A percentile compares a stretch with the other conserved stretches of the same genome.
phyloP scores from a whole-genome alignment of 2,329 filamentous ascomycete genomes.

The Knufia petricola region DNA sequence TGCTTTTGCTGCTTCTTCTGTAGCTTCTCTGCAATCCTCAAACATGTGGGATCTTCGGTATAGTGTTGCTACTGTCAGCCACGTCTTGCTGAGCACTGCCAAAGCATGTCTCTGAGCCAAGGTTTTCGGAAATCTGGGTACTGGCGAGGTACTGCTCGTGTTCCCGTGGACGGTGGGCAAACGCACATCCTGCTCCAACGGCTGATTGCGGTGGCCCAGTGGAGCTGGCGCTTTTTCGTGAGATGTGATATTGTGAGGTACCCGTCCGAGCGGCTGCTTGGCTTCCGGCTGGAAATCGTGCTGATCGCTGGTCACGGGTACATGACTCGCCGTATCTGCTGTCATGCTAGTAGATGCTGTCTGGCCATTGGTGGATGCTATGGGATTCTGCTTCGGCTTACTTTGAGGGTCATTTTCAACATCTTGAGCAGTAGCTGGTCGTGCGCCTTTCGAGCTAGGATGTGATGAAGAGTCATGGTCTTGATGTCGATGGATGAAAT shows the following conservation, averaged over 20 bases:
- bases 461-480: slow-evolving; percentile 19
- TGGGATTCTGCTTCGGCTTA: background rate
- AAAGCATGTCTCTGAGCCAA: slow-evolving; percentile 48
- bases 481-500: slow-evolving; percentile 24
- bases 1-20: slow-evolving; percentile 71
- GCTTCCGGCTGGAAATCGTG: slow-evolving; percentile 14
- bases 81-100: slow-evolving; percentile 62
- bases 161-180: slow-evolving; percentile 30
- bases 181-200: slow-evolving; percentile 33
- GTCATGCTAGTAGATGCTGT: background rate
- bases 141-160: slow-evolving; percentile 31
- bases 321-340: background rate
- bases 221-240: slow-evolving; percentile 28
- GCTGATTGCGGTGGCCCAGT: slow-evolving; percentile 34
- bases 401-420: background rate
- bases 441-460: slow-evolving; percentile 20
- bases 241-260: slow-evolving; percentile 29
- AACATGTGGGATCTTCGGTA: slow-evolving; percentile 74
- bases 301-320: slow-evolving; percentile 7
- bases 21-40: slow-evolving; percentile 69
- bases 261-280: slow-evolving; percentile 16
- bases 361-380: background rate
- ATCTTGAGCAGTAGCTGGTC: background rate
- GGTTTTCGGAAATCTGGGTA: slow-evolving; percentile 41
- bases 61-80: slow-evolving; percentile 81